Evolutionary conservation across 305 asterid genomes (phyloP), one percentile per base, ranked within the genome.

Genomic region (Petunia hybrid): DNA sequence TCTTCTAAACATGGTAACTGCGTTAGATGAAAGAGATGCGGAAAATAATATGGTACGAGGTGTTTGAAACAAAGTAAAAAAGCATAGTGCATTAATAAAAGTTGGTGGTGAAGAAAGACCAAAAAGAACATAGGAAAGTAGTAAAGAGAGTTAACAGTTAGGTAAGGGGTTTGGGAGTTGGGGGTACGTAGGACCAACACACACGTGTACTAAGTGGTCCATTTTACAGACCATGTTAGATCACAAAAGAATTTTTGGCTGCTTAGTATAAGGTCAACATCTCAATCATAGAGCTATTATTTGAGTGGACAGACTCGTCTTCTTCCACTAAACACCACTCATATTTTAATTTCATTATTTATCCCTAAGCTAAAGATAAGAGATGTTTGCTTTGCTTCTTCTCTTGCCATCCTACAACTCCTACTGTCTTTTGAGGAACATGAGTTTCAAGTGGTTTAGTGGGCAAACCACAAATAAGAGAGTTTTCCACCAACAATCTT

Each of bases 251-350:
- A 62, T 67, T 64, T 85, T 86, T 86, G 87, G 85, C 84, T 66
- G 86, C 73, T 78, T 61, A 83, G 84, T 85, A 22, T 82, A 82
- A 86, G 88, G 94, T 88, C 92, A 84, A 81, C 92, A 90, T 90
- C 90, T 84, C 91, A 90, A 90, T 93, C 91, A 92, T 90, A 77
- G 87, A 86, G 85, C 78, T 87, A 93, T 92, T 91, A 93, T 90
- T 89, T 87, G 85, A 82, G 87, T 81, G 86, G 90, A 82, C 87
- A 85, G 36, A 88, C 82, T 82, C 85, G 76, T 84, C 86, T 80
- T 84, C 87, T 22, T 86, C 86, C 90, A 75, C 86, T 82, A 74
- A 48, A 48, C 77, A 83, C 89, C 88, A 89, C 90, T 80, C 87
- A 85, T 84, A 84, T 43, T 61, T 39, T 36, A 76, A 77, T 68